Evolutionary conservation across 164 flowering plant species (phyloP), one percentile per base, ranked within the genome.

Genomic region (Pachysandra terminalis): DNA sequence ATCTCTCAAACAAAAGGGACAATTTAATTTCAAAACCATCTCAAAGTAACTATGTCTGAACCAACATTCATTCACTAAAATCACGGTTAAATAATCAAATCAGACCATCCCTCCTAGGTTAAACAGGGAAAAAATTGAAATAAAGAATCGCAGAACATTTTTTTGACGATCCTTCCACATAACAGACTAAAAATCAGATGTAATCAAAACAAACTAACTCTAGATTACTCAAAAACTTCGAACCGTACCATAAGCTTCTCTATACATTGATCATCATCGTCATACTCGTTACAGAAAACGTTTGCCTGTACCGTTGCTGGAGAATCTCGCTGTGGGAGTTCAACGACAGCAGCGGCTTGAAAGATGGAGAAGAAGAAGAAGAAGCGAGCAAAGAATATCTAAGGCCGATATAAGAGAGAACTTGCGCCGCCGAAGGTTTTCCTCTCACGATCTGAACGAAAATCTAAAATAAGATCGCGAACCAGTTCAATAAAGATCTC

Each of bases 201-300:
- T n/a, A n/a, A n/a, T n/a, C n/a, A n/a, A 41, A 13, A 41, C 13
- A 41, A 41, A 13, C 48, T 6, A n/a, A n/a, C n/a, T n/a, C n/a
- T n/a, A n/a, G n/a, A n/a, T n/a, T n/a, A n/a, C n/a, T n/a, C n/a
- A n/a, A n/a, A n/a, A n/a, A n/a, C n/a, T n/a, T n/a, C n/a, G n/a
- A n/a, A n/a, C n/a, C n/a, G n/a, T 65, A 76, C 79, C 53, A 73
- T 76, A 51, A 76, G 79, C 64, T 72, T 76, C 40, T 72, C 45
- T 21, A 24, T 25, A 37, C 61, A 0, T 23, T 1, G 19, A 40
- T 19, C 28, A 26, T 10, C 66, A 56, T 8, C 32, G 55, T 24
- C 13, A 23, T 19, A 22, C 26, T 15, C 32, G 22, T n/a, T 22
- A 16, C 0, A 48, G 15, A 40, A 60, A 13, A 48, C 17, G 21